Conservation (phyloP, 495 filamentous ascomycete species). For the Penicillium pulvis region DNA sequence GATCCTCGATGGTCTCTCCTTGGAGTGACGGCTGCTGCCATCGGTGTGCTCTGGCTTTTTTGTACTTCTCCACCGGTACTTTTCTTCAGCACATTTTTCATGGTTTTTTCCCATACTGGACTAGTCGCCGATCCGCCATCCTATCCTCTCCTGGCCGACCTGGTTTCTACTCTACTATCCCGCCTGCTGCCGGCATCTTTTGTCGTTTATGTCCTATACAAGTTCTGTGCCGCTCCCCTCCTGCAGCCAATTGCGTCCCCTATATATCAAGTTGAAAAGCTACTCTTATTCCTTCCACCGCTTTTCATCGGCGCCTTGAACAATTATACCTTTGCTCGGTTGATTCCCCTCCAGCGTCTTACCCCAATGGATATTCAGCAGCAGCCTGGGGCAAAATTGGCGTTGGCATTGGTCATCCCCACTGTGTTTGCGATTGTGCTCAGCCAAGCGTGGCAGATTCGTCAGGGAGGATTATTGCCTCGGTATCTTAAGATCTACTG, state of each 20-base stretch:
- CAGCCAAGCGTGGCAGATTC: slow-evolving; percentile 75
- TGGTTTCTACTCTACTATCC: slow-evolving; percentile 70
- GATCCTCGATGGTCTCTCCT: slow-evolving; percentile 77
- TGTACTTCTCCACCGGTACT: slow-evolving; percentile 67
- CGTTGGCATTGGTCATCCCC: slow-evolving; percentile 67
- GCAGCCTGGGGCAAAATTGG: slow-evolving; percentile 75
- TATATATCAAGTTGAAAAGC: slow-evolving; percentile 65
- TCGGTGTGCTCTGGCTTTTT: slow-evolving; percentile 66
- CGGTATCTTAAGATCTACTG: slow-evolving; percentile 74
- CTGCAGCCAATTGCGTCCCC: slow-evolving; percentile 60
- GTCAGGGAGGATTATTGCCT: slow-evolving; percentile 68
- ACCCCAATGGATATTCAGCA: slow-evolving; percentile 73
- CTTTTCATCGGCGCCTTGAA: slow-evolving; percentile 79
- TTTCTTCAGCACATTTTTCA: slow-evolving; percentile 71
- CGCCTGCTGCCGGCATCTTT: slow-evolving; percentile 79
- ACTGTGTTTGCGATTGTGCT: slow-evolving; percentile 59
- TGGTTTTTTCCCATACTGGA: slow-evolving; percentile 76
- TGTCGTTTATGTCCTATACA: slow-evolving; percentile 71
- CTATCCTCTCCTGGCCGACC: slow-evolving; percentile 51
- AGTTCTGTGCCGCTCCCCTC: slow-evolving; percentile 59
- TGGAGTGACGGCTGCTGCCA: slow-evolving; percentile 69
- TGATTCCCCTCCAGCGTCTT: slow-evolving; percentile 79
- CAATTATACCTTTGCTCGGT: slow-evolving; percentile 77
- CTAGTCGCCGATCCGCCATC: slow-evolving; percentile 76
- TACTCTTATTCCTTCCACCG: slow-evolving; percentile 70